A percentile compares a stretch with the other conserved stretches of the same genome.
Evolutionary conservation across 352 stramenopile species (phyloP).

Genomic region (Phytophthora multivora): DNA sequence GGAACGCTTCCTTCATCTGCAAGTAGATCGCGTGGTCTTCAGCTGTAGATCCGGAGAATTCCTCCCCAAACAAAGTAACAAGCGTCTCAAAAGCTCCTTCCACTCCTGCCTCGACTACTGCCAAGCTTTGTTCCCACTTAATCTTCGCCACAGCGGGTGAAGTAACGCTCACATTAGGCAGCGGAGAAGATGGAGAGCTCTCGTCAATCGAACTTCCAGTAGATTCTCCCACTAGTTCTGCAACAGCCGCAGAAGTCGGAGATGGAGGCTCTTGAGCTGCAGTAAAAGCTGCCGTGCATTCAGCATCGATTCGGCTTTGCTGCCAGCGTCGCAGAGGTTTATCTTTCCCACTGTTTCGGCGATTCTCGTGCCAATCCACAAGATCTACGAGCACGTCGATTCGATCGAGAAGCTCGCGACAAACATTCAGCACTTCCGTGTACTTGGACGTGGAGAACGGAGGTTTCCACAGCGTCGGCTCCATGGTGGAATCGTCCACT

Average conservation of each 20-base stretch:
- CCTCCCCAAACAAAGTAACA: slow-evolving; percentile 60
- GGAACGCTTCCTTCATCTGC: slow-evolving; percentile 82
- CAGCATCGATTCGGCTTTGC: slow-evolving; percentile 39
- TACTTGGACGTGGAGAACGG: slow-evolving; percentile 67
- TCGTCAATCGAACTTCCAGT: slow-evolving; percentile 2
- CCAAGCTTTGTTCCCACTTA: slow-evolving; percentile 48
- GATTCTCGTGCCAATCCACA: slow-evolving; percentile 63
- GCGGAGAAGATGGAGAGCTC: slow-evolving; percentile 16
- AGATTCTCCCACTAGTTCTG: slow-evolving; percentile 19
- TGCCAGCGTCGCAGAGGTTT: slow-evolving; percentile 30
- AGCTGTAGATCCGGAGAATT: slow-evolving; percentile 53
- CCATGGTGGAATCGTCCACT: slow-evolving; percentile 49
- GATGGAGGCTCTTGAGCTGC: slow-evolving; percentile 35
- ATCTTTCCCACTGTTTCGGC: slow-evolving; percentile 33
- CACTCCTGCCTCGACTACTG: slow-evolving; percentile 47
- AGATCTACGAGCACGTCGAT: slow-evolving; percentile 70
- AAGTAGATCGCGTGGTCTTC: slow-evolving; percentile 74
- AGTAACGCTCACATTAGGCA: slow-evolving; percentile 30
- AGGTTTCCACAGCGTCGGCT: slow-evolving; percentile 65
- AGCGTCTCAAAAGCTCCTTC: slow-evolving; percentile 67
- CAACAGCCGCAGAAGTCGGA: slow-evolving; percentile 20
- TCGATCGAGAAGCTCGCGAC: slow-evolving; percentile 54
- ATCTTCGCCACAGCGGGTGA: slow-evolving; percentile 35
- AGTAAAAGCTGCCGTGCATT: slow-evolving; percentile 38
- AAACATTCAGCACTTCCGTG: slow-evolving; percentile 46